These are phyloP conservation scores for Komagataella pseudopastoris DNA, from an alignment of 805 yeast genomes.

Conservation along the genomic window DNA sequence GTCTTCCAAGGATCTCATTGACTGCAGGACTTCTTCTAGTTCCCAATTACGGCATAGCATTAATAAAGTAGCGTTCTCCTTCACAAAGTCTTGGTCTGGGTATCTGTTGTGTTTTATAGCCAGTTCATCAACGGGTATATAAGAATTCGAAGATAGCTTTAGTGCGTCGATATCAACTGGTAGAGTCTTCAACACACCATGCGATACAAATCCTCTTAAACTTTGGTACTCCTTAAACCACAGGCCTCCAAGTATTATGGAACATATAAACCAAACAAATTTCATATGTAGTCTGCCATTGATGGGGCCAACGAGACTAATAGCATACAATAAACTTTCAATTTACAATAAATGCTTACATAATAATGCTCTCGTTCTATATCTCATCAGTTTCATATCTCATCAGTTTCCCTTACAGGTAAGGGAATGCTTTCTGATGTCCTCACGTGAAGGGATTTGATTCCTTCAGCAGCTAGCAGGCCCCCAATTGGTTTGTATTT, in stretches of 20 bases:
- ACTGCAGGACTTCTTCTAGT: constrained; percentile 52
- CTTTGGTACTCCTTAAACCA: neutral
- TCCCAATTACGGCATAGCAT: constrained; percentile 85
- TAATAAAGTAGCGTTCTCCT: constrained; percentile 73
- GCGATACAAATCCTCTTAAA: neutral
- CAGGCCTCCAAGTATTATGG: neutral
- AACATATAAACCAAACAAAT: neutral
- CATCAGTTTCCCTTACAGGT: neutral
- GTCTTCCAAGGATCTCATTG: constrained; percentile 73
- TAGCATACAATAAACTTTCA: neutral
- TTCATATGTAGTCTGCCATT: neutral
- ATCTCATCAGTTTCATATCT: neutral
- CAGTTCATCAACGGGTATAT: neutral
- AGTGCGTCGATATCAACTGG: constrained; percentile 7
- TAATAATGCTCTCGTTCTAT: neutral
- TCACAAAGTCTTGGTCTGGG: constrained; percentile 22
- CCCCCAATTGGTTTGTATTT: constrained; percentile 48
- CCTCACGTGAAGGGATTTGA: constrained; percentile 44
- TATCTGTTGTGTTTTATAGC: constrained; percentile 9
- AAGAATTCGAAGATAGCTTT: constrained; percentile 26
- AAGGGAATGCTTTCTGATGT: constrained; percentile 37
- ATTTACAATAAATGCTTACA: neutral
- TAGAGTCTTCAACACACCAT: neutral
- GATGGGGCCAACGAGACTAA: neutral
- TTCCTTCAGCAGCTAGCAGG: constrained; percentile 26